Evolutionary conservation across 176 grass and related monocot species (phyloP).

Genomic region (Alopecurus myosuroides): DNA sequence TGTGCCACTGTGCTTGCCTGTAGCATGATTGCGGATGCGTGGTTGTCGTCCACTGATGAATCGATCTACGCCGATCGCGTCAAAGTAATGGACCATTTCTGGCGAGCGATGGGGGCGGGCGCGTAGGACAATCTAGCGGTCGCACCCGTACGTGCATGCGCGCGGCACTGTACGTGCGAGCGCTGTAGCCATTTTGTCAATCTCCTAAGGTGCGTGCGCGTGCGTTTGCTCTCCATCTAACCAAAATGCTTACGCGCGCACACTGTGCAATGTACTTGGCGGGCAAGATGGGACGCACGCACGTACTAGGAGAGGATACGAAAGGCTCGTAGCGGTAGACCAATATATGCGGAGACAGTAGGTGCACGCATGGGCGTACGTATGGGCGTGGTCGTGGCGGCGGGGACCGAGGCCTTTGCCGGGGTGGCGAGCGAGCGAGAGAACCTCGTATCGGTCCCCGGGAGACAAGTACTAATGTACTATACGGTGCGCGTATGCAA

Average conservation of each 20-base stretch:
- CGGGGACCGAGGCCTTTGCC: too few species aligned
- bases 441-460: too few species aligned
- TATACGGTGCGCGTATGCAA: too few species aligned
- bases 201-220: not conserved
- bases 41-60: not conserved
- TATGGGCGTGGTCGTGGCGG: too few species aligned
- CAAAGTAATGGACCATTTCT: not conserved
- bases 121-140: conserved; percentile 17
- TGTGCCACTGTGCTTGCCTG: not conserved
- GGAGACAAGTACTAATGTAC: too few species aligned
- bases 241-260: too few species aligned
- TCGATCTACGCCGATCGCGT: not conserved
- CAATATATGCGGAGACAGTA: too few species aligned
- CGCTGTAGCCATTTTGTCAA: not conserved
- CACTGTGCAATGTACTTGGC: not conserved
- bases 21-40: not conserved
- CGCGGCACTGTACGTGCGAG: not conserved
- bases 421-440: too few species aligned
- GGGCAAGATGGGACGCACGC: not conserved
- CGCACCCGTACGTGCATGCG: not conserved
- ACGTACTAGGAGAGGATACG: too few species aligned
- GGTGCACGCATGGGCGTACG: too few species aligned
- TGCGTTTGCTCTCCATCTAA: not conserved
- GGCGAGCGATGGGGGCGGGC: not conserved
- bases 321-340: too few species aligned